Evolutionary conservation across 2,329 filamentous ascomycete genomes (phyloP), one percentile per base, ranked within the genome.

Genomic region (Pseudogymnoascus sp.): DNA sequence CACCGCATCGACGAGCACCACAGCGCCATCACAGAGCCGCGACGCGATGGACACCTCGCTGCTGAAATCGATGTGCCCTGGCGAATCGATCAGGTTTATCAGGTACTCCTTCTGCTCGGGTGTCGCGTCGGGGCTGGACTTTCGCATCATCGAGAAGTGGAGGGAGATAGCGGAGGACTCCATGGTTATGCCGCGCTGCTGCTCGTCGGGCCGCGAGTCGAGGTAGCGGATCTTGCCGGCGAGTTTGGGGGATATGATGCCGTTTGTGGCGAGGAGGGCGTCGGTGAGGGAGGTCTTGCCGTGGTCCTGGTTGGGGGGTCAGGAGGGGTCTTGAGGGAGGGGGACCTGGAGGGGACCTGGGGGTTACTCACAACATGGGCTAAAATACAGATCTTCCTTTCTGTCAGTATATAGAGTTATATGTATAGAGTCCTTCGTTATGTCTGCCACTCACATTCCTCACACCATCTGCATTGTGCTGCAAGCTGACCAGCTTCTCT

Each of bases 151-250:
- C 37, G 93, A 96, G 76, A 99, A 99, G 77, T 90, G 96, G 36
- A 99, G 81, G 0, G 95, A 98, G 68, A 99, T 99, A 67, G 95
- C 95, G 5, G 93, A 98, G 0, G 95, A 98, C 76, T 99, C 95
- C 95, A 99, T 99, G n/a, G 95, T 99, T 73, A 99, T 99, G 64
- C 95, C 95, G 68, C 95, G 89, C 14, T 90, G 84, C 78, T 99
- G 95, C 76, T 99, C 95, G 77, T 99, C 95, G 1, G 93, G 93
- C 48, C 95, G 84, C 21, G 95, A 98, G 78, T 99, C 95, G 65
- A 99, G 86, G 73, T 98, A 99, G 69, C 95, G 89, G 77, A 99
- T 96, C 81, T 98, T 98, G 76, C 95, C 95, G 64, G 95, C 95
- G 73, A 98, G 83, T 75, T 98, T 98, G 64, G 93, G 91, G 31